phyloP scores from a whole-genome alignment of 2,329 filamentous ascomycete genomes.

The Didymella keratinophila region DNA sequence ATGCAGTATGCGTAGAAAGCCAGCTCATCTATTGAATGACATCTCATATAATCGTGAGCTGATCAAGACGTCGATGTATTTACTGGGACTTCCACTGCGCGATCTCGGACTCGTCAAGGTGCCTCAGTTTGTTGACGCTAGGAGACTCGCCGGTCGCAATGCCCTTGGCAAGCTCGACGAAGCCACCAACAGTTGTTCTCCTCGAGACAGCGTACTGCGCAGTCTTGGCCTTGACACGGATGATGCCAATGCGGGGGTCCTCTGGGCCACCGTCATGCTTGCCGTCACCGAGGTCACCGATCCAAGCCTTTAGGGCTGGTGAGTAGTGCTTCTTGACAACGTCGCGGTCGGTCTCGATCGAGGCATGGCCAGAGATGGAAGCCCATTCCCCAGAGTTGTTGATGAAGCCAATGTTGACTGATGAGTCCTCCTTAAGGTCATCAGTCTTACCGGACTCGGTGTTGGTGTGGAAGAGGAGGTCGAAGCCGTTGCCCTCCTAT shows the following conservation, averaged over 20 bases:
- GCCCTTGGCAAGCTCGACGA: conserved; percentile 78
- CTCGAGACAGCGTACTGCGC: conserved; percentile 73
- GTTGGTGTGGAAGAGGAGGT: conserved; percentile 91
- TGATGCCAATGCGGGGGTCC: conserved; percentile 83
- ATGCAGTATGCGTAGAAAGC: not conserved
- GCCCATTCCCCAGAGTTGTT: conserved; percentile 83
- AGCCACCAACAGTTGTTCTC: conserved; percentile 69
- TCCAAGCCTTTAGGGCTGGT: conserved; percentile 78
- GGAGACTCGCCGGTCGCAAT: conserved; percentile 75
- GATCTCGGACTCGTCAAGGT: conserved; percentile 66
- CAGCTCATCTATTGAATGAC: not conserved
- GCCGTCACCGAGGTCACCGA: conserved; percentile 81
- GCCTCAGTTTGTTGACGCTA: conserved; percentile 76
- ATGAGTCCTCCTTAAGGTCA: conserved; percentile 74
- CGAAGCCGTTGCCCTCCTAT: conserved; percentile 78
- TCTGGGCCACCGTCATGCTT: conserved; percentile 81
- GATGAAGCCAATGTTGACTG: conserved; percentile 84
- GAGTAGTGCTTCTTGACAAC: conserved; percentile 75
- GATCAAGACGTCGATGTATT: not conserved
- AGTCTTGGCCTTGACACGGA: conserved; percentile 75
- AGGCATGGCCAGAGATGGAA: conserved; percentile 77
- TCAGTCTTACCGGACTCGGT: conserved; percentile 88
- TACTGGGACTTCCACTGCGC: conserved; percentile 48
- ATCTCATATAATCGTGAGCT: conserved; percentile 5
- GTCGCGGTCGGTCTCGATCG: conserved; percentile 72